Base-by-base conservation (phyloP, 2,329 filamentous ascomycete species). In the Meredithiella fracta region DNA sequence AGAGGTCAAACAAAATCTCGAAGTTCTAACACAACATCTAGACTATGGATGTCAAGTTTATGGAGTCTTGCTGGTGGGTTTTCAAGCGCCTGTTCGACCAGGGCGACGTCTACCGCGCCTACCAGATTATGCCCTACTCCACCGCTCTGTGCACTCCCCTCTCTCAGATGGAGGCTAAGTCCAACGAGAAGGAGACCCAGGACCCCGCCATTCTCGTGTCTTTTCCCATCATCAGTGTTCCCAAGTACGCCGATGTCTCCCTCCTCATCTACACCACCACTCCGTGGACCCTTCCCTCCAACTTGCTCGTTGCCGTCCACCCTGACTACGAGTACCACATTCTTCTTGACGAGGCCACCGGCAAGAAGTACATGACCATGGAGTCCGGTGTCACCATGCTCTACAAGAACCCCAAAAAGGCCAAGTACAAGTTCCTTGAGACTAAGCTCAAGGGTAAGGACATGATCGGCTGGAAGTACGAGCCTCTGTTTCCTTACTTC, bases 61-160 rank as follows among this genome's bases (percentile, higher is more conserved):
- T 88, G 84, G 84, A 87, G 70, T 80, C 80, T 0, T 77, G 82
- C 59, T 87, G 84, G 84, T 87, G 83, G 83, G 80, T 86, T 20
- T 86, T 86, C 70, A 85, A 84, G 67, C 77, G 83, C 63, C 71
- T 88, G 20, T 85, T 80, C 64, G 80, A 85, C 61, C 86, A 86
- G 67, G 80, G 77, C 54, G 70, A 79, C 50, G 82, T 87, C 23
- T 87, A 87, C 65, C 77, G 82, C 58, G 82, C 82, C 40, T 85
- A 84, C 65, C 76, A 78, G 65, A 83, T 88, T 59, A 84, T 87
- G 80, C 84, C 84, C 6, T 87, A 83, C 67, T 86, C 82, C 47
- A 87, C 83, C 8, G 83, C 80, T 4, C 73, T 87, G 64, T 82
- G 80, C 59, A 87, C 84, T 3, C 82, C 83, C 3, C 74, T 87